Evolutionary conservation across 2,329 filamentous ascomycete genomes (phyloP).

Genomic region (Periconia sp.): DNA sequence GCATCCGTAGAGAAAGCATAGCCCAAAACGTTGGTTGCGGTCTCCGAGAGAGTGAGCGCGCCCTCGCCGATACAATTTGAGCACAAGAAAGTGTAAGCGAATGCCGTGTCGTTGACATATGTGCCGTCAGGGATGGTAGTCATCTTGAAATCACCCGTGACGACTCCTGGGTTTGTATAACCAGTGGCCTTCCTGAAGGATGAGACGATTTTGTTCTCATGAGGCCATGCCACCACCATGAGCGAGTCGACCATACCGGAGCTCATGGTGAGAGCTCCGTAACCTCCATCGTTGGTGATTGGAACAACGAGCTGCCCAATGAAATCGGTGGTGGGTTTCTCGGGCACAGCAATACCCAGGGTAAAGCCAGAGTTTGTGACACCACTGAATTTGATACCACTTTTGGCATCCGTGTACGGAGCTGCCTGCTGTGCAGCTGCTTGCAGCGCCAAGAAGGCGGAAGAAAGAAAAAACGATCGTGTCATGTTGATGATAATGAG

Average conservation of each 20-base stretch:
- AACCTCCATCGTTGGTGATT: slow-evolving; percentile 52
- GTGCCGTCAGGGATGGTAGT: slow-evolving; percentile 55
- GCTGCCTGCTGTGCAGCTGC: slow-evolving; percentile 28
- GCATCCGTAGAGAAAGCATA: slow-evolving; percentile 33
- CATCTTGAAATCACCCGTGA: slow-evolving; percentile 46
- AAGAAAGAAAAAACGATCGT: slow-evolving; percentile 29
- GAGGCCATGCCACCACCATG: slow-evolving; percentile 57
- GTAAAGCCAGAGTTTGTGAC: slow-evolving; percentile 45
- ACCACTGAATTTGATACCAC: slow-evolving; percentile 37
- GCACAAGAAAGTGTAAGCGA: slow-evolving; percentile 60
- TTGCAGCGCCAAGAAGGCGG: slow-evolving; percentile 26
- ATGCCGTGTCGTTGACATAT: slow-evolving; percentile 56
- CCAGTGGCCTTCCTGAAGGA: slow-evolving; percentile 50
- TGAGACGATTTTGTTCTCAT: slow-evolving; percentile 50
- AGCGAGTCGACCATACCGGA: slow-evolving; percentile 53
- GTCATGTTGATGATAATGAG: slow-evolving; percentile 26
- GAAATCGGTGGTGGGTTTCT: slow-evolving; percentile 53
- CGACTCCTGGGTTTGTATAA: slow-evolving; percentile 53
- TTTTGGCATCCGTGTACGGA: slow-evolving; percentile 34
- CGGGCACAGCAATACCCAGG: slow-evolving; percentile 56
- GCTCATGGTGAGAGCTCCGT: slow-evolving; percentile 54
- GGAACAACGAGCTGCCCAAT: slow-evolving; percentile 54
- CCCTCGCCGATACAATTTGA: slow-evolving; percentile 36
- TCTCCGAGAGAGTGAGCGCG: slow-evolving; percentile 27
- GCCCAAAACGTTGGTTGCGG: slow-evolving; percentile 28